Evolutionary conservation across 2,329 filamentous ascomycete genomes (phyloP).

Genomic region (Pseudodiploospora longispora): DNA sequence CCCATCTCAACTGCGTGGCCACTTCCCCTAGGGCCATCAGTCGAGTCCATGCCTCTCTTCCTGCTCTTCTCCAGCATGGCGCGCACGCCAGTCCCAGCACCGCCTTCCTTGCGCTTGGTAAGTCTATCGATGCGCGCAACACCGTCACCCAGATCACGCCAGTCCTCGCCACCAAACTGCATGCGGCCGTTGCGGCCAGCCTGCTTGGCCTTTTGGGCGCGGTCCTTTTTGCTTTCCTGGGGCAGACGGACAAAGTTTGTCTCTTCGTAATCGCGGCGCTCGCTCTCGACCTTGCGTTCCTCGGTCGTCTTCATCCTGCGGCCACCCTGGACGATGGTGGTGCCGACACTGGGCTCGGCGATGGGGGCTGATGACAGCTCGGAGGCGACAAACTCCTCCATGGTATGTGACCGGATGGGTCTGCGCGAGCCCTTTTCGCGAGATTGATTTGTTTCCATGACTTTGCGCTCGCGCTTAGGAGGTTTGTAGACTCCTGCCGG

Average conservation of each 20-base stretch:
- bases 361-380: constrained; percentile 77
- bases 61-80: constrained; percentile 73
- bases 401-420: constrained; percentile 67
- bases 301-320: constrained; percentile 69
- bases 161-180: constrained; percentile 84
- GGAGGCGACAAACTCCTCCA: constrained; percentile 84
- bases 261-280: constrained; percentile 83
- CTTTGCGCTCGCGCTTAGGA: constrained; percentile 77
- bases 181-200: constrained; percentile 47
- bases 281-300: constrained; percentile 69
- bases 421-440: constrained; percentile 51
- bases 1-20: constrained; percentile 56
- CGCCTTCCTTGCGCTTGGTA: constrained; percentile 59
- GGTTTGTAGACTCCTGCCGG: constrained; percentile 75
- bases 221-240: constrained; percentile 80
- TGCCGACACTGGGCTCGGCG: constrained; percentile 85
- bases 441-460: constrained; percentile 66
- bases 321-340: constrained; percentile 73
- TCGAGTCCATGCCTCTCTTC: constrained; percentile 63
- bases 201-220: constrained; percentile 52
- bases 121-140: constrained; percentile 79
- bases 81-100: constrained; percentile 45
- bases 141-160: constrained; percentile 75
- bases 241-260: constrained; percentile 83
- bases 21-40: constrained; percentile 61